Evolutionary conservation across 2,329 filamentous ascomycete species (phyloP), one percentile per base, ranked within the genome.

Genomic region (Alternaria gansuensis): DNA sequence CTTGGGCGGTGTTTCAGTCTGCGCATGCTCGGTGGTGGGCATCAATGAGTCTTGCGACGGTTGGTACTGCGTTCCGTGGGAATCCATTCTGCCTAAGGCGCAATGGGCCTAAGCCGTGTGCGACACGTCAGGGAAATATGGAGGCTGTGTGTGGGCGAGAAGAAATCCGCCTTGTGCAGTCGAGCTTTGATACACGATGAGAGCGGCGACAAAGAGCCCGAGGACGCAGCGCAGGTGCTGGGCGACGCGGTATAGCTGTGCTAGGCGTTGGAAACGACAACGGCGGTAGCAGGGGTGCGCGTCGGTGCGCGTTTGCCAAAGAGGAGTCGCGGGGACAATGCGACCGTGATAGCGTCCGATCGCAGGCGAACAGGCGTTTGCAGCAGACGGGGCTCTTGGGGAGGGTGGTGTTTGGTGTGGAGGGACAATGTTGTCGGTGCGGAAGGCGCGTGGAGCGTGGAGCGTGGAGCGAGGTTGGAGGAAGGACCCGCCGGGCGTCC

Each of bases 1-100:
- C 17, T 65, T 66, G 34, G 68, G 72, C 23, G 73, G 73, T 28
- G 73, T 74, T 51, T 65, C 67, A 23, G 72, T 68, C 36, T 59
- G 66, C 49, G 69, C 65, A 17, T 67, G 33, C 51, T 77, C 74
- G 45, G 73, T 73, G 21, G 74, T 71, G 39, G 72, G 70, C 64
- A 76, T 63, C 65, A 74, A 60, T 10, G 69, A 66, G 59, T 71
- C 71, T 59, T 69, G 69, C 59, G 69, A 68, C 43, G 53, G 45
- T 53, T 66, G 68, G 62, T 68, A 66, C 48, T 69, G 64, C 34
- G 67, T 50, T 55, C 68, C 62, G 48, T 73, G 70, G 50, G 64
- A 53, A 54, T 74, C 72, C 71, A 75, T 75, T 66, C 45, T 70
- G 69, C 62, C 70, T 66, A 50, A 61, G 50, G 62, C 56, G 65